Base-by-base conservation (phyloP, 1,284 basidiomycete genomes). In the Ustilago hordei region DNA sequence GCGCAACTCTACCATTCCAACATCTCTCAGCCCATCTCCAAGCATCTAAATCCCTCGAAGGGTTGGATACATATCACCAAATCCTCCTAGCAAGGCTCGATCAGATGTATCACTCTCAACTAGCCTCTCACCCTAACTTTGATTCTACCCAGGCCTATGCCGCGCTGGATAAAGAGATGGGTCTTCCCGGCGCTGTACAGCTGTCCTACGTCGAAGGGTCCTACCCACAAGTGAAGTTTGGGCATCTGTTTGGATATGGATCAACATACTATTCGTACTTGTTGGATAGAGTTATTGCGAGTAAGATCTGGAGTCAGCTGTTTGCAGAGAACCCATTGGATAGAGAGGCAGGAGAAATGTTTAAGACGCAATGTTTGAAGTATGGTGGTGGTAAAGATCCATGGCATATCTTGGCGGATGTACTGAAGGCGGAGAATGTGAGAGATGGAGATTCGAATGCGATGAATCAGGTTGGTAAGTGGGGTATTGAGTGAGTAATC, bases 191-290 rank as follows among this genome's bases (percentile, higher is more conserved):
- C 28, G 65, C 65, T 6, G 13, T 23, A 2, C 38, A 48, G n/a
- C 56, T 76, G 19, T 65, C 61, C 8, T 72, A 71, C 56, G 64
- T 62, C 12, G 35, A 67, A 9, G 70, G 71, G 13, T 55, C 67
- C 6, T 48, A 58, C n/a, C 76, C 95, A 89, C 96, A 99, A 84
- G 95, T 94, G 0, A 93, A 95, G 79, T 99, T 99, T 81, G 93
- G 94, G 0, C 96, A 99, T 85, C 88, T 99, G 7, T 96, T 94
- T 81, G 95, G 95, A 1, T 99, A 99, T 82, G 95, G 96, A 8
- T 94, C 95, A 9, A 97, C 94, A 1, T 99, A 99, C 87, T 99
- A 99, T 84, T 95, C 94, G 15, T 99, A 99, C 86, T 89, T 98
- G 8, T 95, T 99, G 78, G 97, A 98, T 81, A 91, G 95, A 4